A percentile compares a stretch with the other conserved stretches of the same genome.
Evolutionary conservation across 108 stramenopile species (phyloP).

Genomic region (Cyclotella sp.): DNA sequence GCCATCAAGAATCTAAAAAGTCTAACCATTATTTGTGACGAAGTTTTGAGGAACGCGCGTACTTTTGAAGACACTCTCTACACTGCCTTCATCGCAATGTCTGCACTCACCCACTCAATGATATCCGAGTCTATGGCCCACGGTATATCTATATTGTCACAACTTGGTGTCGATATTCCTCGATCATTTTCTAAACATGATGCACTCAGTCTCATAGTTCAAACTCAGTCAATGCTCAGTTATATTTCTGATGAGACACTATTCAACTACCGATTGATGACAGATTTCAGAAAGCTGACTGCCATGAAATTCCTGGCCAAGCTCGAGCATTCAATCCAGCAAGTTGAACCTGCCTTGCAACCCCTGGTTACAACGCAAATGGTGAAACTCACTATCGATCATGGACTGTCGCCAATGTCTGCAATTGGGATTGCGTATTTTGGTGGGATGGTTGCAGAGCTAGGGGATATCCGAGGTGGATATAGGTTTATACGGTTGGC

Average conservation of each 20-base stretch:
- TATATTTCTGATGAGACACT: background rate
- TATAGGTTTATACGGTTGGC: conserved; percentile 19
- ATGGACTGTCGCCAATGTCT: conserved; percentile 31
- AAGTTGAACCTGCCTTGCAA: background rate
- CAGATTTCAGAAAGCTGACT: background rate
- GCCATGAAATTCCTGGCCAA: conserved; percentile 22
- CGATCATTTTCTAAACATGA: background rate
- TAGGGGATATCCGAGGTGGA: conserved; percentile 7
- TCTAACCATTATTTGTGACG: too few relatives aligned
- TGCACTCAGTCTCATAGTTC: background rate
- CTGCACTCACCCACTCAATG: too few relatives aligned
- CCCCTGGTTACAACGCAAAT: conserved; percentile 12
- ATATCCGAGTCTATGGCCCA: background rate
- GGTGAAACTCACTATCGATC: background rate
- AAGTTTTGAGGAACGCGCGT: background rate
- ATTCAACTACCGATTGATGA: conserved; percentile 11
- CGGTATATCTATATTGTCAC: background rate
- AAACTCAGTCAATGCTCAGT: background rate
- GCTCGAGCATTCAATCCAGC: background rate
- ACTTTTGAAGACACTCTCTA: conserved; percentile 18
- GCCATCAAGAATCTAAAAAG: too few relatives aligned
- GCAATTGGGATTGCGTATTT: conserved; percentile 22
- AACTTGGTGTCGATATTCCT: conserved; percentile 5
- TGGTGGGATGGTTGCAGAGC: conserved; percentile 3
- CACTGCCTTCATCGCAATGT: background rate